Percentiles rank a stretch among this genome's conserved stretches.
Conservation (phyloP, 73 alveolate species). For the Paramecium primaurelia region DNA sequence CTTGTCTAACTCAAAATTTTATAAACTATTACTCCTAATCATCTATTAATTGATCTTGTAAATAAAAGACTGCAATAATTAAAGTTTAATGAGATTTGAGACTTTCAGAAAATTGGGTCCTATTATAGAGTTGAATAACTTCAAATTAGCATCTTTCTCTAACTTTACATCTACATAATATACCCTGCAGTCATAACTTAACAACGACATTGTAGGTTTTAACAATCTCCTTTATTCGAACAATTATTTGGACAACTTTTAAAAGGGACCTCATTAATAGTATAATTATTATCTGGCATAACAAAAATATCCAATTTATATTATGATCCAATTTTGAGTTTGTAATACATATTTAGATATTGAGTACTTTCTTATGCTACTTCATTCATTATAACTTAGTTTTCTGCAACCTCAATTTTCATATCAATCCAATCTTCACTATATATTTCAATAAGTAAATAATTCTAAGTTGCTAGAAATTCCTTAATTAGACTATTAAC, state of each 20-base stretch:
- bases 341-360: not conserved
- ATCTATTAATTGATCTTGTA: not conserved
- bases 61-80: not conserved
- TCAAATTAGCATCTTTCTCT: not conserved
- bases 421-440: not conserved
- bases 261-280: not conserved
- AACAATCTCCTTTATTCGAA: not conserved
- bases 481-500: not conserved
- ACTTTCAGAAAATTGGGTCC: not conserved
- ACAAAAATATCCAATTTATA: not conserved
- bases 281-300: not conserved
- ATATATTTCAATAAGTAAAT: not conserved
- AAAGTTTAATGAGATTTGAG: not conserved
- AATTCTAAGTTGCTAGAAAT: not conserved
- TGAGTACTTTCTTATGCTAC: not conserved
- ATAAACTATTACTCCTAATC: not conserved
- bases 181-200: not conserved
- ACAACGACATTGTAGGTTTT: not conserved
- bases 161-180: not conserved
- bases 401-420: slow-evolving; percentile 5
- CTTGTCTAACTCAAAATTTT: not conserved
- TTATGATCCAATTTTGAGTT: not conserved
- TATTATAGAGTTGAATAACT: not conserved
- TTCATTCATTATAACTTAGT: not conserved
- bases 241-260: not conserved